Evolutionary conservation across 83 land plant genomes (phyloP), one percentile per base, ranked within the genome.

Genomic region (Picea mariana): DNA sequence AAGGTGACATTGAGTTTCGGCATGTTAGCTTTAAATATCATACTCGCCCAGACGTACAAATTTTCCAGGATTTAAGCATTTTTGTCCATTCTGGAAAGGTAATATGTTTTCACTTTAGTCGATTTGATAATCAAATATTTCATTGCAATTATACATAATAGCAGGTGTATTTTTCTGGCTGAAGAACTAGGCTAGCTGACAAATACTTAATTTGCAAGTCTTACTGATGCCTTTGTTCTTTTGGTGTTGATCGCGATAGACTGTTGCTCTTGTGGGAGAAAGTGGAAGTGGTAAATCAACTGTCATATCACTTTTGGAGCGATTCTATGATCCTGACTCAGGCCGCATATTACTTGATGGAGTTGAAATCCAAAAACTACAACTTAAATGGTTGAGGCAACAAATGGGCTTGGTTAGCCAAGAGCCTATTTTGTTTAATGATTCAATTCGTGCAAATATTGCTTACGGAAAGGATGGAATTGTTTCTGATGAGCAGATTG

Each of bases 261-360:
- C 88, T n/a, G 83, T 85, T 68, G 88, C 88, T 12, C 79, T 86
- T 61, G 88, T 86, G 38, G 88, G 88, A 18, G 88, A 86, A 81
- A 86, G 88, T 59, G 88, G 88, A 64, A 86, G 88, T 42, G 87
- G 88, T 6, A 86, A 86, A 61, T 86, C 88, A 55, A 84, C 88
- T 44, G 83, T 65, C 9, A 75, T 86, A 38, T 23, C 87, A 26
- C 38, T 86, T 7, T 52, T 86, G 81, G 80, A 86, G 80, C 69
- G 88, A 52, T 86, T 86, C 77, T 86, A 84, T 52, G 88, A 86
- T 66, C 88, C 88, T n/a, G 87, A 86, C 21, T 80, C 84, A 64
- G 88, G 88, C 27, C 87, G 44, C 21, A 85, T 86, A 44, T 62
- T 75, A 9, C 40, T 86, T 24, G 88, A 86, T 69, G 88, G 88